These are phyloP conservation scores for Paecilomyces formosus DNA, from an alignment of 2,329 filamentous ascomycete species.

Conservation along the genomic window DNA sequence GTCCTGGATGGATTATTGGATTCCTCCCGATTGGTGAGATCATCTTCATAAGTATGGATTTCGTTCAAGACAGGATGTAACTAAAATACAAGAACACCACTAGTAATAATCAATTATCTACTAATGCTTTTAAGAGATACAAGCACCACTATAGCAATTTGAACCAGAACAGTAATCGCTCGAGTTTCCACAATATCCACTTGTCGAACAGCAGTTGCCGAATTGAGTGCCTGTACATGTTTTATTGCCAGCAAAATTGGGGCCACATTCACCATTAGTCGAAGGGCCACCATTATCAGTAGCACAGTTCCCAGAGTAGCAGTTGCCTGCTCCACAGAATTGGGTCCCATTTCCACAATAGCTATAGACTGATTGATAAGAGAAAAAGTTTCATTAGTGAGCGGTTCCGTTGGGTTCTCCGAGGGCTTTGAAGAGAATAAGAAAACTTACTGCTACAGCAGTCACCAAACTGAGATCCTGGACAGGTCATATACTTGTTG, in stretches of 20 bases:
- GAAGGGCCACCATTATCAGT: not conserved
- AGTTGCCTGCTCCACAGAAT: not conserved
- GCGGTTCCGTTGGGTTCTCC: too few species aligned
- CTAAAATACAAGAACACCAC: not conserved
- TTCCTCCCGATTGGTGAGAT: slow-evolving; percentile 2
- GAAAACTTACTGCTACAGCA: not conserved
- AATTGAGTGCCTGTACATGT: not conserved
- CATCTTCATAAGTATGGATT: too few species aligned
- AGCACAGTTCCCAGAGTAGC: not conserved
- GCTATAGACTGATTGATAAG: not conserved
- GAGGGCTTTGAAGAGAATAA: not conserved
- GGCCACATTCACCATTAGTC: not conserved
- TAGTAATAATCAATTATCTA: not conserved
- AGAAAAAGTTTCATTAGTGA: not conserved
- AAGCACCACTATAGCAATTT: not conserved
- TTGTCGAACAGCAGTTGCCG: not conserved
- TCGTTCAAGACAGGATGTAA: too few species aligned
- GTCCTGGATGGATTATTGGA: slow-evolving; percentile 9
- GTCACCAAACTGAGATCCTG: not conserved
- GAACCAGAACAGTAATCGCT: not conserved
- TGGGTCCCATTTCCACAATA: not conserved
- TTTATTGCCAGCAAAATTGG: not conserved
- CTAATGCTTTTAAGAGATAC: not conserved
- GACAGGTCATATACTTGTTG: not conserved
- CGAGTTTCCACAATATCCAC: not conserved